phyloP scores from a whole-genome alignment of 192 early-diverging fungal species.

The Fimicolochytrium jonesii region DNA sequence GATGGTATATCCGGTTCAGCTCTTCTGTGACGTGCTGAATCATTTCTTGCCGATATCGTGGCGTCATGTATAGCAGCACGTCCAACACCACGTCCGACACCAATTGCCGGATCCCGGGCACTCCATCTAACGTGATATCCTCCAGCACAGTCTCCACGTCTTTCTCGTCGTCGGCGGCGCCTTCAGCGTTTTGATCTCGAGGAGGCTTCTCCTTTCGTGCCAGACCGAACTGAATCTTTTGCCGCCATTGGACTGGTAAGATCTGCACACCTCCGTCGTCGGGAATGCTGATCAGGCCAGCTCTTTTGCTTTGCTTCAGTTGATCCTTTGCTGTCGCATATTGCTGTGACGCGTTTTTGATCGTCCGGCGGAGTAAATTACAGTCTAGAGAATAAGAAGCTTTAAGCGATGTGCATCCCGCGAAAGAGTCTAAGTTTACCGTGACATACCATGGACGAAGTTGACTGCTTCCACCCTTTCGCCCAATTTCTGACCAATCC shows the following conservation, averaged over 20 bases:
- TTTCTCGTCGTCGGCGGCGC: constrained; percentile 41
- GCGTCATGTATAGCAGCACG: constrained; percentile 83
- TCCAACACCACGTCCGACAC: constrained; percentile 82
- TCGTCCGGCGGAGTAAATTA: constrained; percentile 60
- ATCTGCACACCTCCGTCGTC: constrained; percentile 61
- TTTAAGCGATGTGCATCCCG: constrained; percentile 26
- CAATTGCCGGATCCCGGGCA: constrained; percentile 72
- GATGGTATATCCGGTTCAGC: constrained; percentile 68
- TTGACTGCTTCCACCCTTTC: constrained; percentile 67
- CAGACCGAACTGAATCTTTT: constrained; percentile 72
- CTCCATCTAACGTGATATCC: constrained; percentile 77
- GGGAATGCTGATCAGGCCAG: constrained; percentile 34
- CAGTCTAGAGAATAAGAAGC: constrained; percentile 50
- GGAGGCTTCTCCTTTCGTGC: constrained; percentile 15
- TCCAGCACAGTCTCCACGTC: constrained; percentile 64
- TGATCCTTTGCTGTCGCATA: constrained; percentile 32
- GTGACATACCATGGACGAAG: constrained; percentile 44
- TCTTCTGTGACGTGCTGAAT: constrained; percentile 70
- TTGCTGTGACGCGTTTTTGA: constrained; percentile 48
- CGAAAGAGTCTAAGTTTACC: constrained; percentile 5
- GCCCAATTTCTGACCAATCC: constrained; percentile 80
- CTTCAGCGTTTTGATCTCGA: neutral
- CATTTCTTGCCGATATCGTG: constrained; percentile 77
- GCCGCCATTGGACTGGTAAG: constrained; percentile 79
- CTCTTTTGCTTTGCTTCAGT: constrained; percentile 10